Percentiles rank a stretch among this genome's conserved stretches.
These are phyloP conservation scores for Schwanniomyces pseudopolymorphus DNA, from an alignment of 805 yeast genomes.

Conservation along the genomic window DNA sequence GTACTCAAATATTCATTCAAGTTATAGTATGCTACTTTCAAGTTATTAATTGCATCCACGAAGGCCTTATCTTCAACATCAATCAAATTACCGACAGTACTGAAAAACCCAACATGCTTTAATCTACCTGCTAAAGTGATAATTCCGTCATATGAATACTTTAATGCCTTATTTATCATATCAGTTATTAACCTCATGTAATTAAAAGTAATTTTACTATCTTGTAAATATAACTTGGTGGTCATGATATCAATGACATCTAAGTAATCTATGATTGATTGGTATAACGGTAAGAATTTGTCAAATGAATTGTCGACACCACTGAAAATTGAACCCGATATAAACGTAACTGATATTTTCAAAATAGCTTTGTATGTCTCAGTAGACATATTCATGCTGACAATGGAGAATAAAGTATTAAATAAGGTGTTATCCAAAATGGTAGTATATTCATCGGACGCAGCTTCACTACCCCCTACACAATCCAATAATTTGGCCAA, in stretches of 20 bases:
- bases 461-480: slow-evolving; percentile 39
- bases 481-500: slow-evolving; percentile 52
- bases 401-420: slow-evolving; percentile 39
- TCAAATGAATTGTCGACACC: slow-evolving; percentile 33
- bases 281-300: slow-evolving; percentile 36
- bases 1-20: slow-evolving; percentile 35
- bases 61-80: slow-evolving; percentile 38
- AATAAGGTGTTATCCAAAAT: slow-evolving; percentile 43
- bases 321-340: slow-evolving; percentile 45
- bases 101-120: slow-evolving; percentile 47
- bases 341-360: slow-evolving; percentile 39
- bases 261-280: slow-evolving; percentile 35
- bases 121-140: slow-evolving; percentile 47
- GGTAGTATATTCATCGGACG: slow-evolving; percentile 28
- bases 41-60: slow-evolving; percentile 26
- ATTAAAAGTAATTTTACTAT: slow-evolving; percentile 41
- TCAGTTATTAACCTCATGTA: slow-evolving; percentile 48
- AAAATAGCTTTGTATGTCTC: slow-evolving; percentile 48
- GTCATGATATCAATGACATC: slow-evolving; percentile 45
- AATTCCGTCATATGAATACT: slow-evolving; percentile 41
- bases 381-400: slow-evolving; percentile 40
- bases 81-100: slow-evolving; percentile 39
- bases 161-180: slow-evolving; percentile 42
- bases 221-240: slow-evolving; percentile 41
- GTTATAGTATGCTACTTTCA: slow-evolving; percentile 33